A percentile compares a stretch with the other conserved stretches of the same genome.
These are phyloP conservation scores for Fusarium mangiferae DNA, from an alignment of 2,329 filamentous ascomycete species.

Conservation along the genomic window DNA sequence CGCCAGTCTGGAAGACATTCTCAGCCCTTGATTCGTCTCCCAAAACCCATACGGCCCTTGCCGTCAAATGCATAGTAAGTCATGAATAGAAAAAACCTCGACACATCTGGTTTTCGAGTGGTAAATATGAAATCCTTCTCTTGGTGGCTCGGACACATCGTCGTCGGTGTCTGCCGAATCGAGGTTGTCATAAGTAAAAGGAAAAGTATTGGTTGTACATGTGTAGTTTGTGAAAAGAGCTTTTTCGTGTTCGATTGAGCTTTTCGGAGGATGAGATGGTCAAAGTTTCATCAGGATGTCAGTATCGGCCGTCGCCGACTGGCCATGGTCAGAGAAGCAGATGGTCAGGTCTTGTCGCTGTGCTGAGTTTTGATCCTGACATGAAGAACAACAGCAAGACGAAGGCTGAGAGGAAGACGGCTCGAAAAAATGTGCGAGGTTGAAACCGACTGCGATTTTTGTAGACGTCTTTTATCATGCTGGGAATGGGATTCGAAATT, in stretches of 20 bases:
- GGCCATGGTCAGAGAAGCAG: conserved; percentile 13
- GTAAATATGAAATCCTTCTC: not conserved
- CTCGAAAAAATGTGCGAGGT: conserved; percentile 54
- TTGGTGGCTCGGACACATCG: not conserved
- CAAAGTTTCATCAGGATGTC: not conserved
- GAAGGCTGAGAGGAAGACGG: conserved; percentile 55
- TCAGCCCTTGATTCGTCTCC: conserved; percentile 68
- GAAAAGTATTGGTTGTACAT: conserved; percentile 5
- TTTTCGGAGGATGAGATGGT: not conserved
- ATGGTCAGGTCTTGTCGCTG: conserved; percentile 21
- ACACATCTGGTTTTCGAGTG: conserved; percentile 11
- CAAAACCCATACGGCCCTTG: conserved; percentile 40
- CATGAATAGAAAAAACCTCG: conserved; percentile 25
- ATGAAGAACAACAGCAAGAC: conserved; percentile 57
- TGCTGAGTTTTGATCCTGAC: conserved; percentile 49
- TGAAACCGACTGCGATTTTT: conserved; percentile 40
- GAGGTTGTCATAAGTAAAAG: conserved; percentile 14
- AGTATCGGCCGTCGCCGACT: too few species aligned
- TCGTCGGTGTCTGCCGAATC: not conserved
- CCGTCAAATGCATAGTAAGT: conserved; percentile 42
- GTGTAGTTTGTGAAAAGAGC: not conserved
- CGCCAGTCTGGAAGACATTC: conserved; percentile 55
- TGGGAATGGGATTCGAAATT: not conserved
- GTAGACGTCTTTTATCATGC: not conserved
- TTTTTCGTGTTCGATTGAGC: not conserved